Base-by-base conservation (phyloP, 1,139 yeast genomes). In the Yamadazyma sp. region DNA sequence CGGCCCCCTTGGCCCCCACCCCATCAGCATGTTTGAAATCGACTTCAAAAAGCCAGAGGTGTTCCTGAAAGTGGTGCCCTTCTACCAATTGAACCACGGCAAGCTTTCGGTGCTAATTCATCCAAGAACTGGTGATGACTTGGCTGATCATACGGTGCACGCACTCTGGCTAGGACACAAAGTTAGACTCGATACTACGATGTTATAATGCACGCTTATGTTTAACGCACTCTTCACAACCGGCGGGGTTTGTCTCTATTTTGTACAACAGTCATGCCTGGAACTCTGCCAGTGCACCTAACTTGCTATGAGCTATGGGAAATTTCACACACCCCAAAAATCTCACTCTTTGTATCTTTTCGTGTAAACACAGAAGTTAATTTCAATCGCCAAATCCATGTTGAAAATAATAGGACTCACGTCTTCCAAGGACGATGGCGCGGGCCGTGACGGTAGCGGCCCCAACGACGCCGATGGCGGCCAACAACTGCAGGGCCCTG, bases 1-100 rank as follows among this genome's bases (percentile, higher is more conserved):
- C 36, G 58, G 59, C 37, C 75, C 81, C 17, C 58, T 79, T 34
- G 85, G 85, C 0, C 84, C 84, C 0, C 84, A 79, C 48, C 79
- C 83, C 0, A 56, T 66, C 18, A 55, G 54, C 43, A 69, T 69
- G 75, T 69, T 67, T 64, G 75, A 69, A 47, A 50, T 69, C 35
- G 75, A 69, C 53, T 64, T 65, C 43, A 51, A 51, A 34, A 50
- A 43, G n/a, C 66, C 69, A 0, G 66, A 59, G 31, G 39, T 65
- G 14, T 65, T 65, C 42, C 41, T 44, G 3, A 50, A 41, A 15
- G 34, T 61, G 7, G 59, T 68, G 3, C 61, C 71, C 26, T 66
- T 64, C 61, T 77, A 57, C 51, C 82, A 77, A 48, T 44, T 73
- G 42, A 64, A 77, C 51, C 83, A 79, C 49, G 81, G 80, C 1